phyloP scores from a whole-genome alignment of 768 basidiomycete species.

The Phylloporus sp. region DNA sequence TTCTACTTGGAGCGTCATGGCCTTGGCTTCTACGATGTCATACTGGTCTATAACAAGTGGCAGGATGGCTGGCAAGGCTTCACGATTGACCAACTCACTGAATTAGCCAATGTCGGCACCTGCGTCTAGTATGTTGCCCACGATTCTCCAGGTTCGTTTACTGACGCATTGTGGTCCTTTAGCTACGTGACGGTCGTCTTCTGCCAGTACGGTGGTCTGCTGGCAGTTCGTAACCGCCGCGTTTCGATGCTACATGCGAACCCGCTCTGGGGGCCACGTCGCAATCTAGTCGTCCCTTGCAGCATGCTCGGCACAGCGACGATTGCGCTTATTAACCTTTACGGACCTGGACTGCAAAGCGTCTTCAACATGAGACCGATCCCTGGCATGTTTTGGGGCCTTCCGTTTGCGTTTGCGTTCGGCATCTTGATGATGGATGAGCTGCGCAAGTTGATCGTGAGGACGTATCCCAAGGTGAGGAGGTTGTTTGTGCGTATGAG shows the following conservation, averaged over 20 bases:
- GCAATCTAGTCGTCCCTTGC: slow-evolving; percentile 30
- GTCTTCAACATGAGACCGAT: slow-evolving; percentile 38
- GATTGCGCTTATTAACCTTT: slow-evolving; percentile 34
- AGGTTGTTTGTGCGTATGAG: too few species aligned
- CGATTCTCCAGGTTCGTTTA: neutral
- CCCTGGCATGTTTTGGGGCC: slow-evolving; percentile 43
- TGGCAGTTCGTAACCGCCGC: slow-evolving; percentile 28
- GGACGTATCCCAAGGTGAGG: slow-evolving; percentile 41
- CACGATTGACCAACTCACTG: slow-evolving; percentile 25
- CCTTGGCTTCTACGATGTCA: slow-evolving; percentile 33
- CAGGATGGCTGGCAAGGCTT: slow-evolving; percentile 34
- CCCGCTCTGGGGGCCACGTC: slow-evolving; percentile 37
- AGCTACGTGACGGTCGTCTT: slow-evolving; percentile 37
- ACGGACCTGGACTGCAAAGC: slow-evolving; percentile 29
- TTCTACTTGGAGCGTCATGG: slow-evolving; percentile 36
- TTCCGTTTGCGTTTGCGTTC: slow-evolving; percentile 40
- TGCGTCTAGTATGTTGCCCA: slow-evolving; percentile 39
- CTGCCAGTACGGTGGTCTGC: slow-evolving; percentile 23
- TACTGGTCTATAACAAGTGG: slow-evolving; percentile 40
- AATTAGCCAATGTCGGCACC: slow-evolving; percentile 39
- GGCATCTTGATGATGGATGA: slow-evolving; percentile 45
- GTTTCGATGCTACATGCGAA: slow-evolving; percentile 27
- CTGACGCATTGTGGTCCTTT: neutral
- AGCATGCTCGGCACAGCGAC: slow-evolving; percentile 32
- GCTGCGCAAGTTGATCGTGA: slow-evolving; percentile 41